Evolutionary conservation across 495 filamentous ascomycete genomes (phyloP).

Genomic region (Letharia lupina): DNA sequence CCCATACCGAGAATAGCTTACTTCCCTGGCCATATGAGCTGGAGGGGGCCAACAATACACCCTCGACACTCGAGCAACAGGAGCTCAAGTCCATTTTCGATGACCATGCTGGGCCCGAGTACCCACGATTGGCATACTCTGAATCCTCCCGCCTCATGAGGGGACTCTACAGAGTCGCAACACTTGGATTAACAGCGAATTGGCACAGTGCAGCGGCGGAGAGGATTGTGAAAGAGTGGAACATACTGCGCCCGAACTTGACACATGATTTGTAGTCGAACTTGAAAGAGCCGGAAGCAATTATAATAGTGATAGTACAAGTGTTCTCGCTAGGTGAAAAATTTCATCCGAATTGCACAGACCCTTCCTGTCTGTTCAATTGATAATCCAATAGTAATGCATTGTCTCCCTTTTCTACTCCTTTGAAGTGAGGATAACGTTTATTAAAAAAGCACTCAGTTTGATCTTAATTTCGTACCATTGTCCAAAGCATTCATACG

Average conservation of each 20-base stretch:
- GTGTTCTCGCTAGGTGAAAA: no score
- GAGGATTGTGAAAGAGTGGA: constrained; percentile 7
- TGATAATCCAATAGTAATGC: no score
- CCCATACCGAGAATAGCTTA: constrained; percentile 25
- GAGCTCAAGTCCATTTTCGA: constrained; percentile 31
- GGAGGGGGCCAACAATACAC: constrained; percentile 17
- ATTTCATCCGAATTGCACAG: no score
- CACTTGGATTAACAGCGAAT: background rate
- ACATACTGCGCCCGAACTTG: constrained; percentile 2
- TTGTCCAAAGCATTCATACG: no score
- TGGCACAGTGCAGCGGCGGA: constrained; percentile 10
- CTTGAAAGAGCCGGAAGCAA: background rate
- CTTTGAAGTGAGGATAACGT: no score
- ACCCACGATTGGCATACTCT: constrained; percentile 25
- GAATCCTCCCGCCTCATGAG: constrained; percentile 24
- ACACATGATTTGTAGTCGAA: background rate
- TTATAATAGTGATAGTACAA: background rate
- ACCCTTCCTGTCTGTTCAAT: no score
- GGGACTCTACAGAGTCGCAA: constrained; percentile 16
- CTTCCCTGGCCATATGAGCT: constrained; percentile 20
- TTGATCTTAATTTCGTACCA: no score
- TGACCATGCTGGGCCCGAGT: constrained; percentile 25
- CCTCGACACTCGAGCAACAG: constrained; percentile 20
- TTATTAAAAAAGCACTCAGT: no score
- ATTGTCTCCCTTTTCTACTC: no score